Conservation (phyloP, 164 flowering plant genomes). For the Vitis labrusca region DNA sequence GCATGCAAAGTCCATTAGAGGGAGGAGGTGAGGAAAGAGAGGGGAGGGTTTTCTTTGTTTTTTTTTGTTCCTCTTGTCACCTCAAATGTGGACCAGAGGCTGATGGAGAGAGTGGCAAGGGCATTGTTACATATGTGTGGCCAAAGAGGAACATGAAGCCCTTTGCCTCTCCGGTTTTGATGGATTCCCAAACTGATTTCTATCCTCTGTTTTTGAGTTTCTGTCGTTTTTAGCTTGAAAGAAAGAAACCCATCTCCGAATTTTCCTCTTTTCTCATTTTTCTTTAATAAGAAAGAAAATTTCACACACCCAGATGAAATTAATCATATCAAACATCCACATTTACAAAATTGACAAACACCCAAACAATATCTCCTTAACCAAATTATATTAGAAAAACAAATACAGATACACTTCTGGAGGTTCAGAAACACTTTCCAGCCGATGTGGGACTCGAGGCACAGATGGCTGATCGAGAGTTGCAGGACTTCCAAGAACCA, state of each 20-base stretch:
- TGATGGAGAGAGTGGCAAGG: not conserved
- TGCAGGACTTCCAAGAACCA: constrained; percentile 26
- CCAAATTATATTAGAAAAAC: not conserved
- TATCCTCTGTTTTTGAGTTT: no score
- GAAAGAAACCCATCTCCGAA: no score
- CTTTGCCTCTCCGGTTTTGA: not conserved
- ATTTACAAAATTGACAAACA: no score
- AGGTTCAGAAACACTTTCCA: constrained; percentile 2
- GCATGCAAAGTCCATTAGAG: constrained; percentile 2
- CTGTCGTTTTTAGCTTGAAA: no score
- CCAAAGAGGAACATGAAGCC: not conserved
- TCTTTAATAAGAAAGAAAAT: no score
- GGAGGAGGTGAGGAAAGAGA: not conserved
- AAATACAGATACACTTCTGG: not conserved
- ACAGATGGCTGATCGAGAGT: constrained; percentile 13
- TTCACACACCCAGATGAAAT: no score
- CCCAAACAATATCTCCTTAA: no score
- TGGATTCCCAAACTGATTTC: constrained; percentile 1
- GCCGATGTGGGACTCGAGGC: constrained; percentile 16
- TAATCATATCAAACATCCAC: no score
- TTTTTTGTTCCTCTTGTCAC: not conserved
- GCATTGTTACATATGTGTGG: constrained; percentile 18
- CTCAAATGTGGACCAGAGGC: not conserved
- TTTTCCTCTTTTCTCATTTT: no score
- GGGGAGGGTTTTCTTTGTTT: no score